These are phyloP conservation scores for Aspergillus luchuensis DNA, from an alignment of 2,329 filamentous ascomycete species.

Conservation along the genomic window DNA sequence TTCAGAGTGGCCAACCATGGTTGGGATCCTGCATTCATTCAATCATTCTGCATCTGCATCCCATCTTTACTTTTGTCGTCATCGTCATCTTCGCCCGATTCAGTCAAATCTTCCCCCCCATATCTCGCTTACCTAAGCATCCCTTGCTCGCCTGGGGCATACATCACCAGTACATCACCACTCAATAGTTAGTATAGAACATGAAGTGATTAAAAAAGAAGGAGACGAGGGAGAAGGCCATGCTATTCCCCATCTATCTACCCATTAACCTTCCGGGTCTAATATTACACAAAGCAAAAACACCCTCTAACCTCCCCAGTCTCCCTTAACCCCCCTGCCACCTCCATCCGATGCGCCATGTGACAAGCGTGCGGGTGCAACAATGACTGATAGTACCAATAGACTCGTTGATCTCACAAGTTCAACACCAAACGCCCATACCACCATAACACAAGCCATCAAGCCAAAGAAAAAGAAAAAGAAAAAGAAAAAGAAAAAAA, in stretches of 20 bases:
- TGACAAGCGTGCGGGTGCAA: not conserved
- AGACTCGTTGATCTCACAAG: not conserved
- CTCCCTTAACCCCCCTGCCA: not conserved
- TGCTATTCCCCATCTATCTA: not conserved
- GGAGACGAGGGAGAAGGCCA: no score
- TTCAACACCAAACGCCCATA: slow-evolving; percentile 14
- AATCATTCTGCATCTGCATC: no score
- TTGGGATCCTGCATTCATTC: no score
- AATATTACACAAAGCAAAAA: not conserved
- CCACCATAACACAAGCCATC: not conserved
- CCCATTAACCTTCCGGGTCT: not conserved
- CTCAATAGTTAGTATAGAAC: no score
- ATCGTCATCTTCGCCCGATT: no score
- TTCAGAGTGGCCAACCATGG: no score
- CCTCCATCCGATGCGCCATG: not conserved
- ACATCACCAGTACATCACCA: no score
- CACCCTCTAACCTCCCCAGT: not conserved
- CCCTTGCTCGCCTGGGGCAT: no score
- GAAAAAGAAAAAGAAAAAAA: not conserved
- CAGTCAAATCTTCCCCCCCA: no score
- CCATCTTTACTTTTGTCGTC: no score
- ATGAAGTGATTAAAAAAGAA: not conserved
- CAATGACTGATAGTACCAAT: not conserved
- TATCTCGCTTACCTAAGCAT: not conserved
- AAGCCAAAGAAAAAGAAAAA: not conserved